A percentile compares a stretch with the other conserved stretches of the same genome.
phyloP scores from a whole-genome alignment of 805 yeast species.

The Clavispora vitiphila region DNA sequence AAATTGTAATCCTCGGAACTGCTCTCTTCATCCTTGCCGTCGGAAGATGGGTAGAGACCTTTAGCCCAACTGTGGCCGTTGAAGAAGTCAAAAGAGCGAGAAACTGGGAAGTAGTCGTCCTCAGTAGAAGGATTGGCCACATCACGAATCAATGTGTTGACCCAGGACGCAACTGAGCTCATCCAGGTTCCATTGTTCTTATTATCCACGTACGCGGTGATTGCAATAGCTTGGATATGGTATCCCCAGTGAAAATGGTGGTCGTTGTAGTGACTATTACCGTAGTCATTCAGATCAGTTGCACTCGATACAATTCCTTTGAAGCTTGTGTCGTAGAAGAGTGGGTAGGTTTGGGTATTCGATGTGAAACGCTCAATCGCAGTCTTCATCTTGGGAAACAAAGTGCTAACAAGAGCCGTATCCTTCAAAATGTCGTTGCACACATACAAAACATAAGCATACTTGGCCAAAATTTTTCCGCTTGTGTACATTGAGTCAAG shows the following conservation, averaged over 20 bases:
- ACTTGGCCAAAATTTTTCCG: conserved; percentile 54
- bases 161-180: conserved; percentile 45
- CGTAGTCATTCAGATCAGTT: conserved; percentile 41
- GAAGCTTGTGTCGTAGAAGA: conserved; percentile 51
- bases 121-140: conserved; percentile 55
- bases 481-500: conserved; percentile 42
- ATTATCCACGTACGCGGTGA: conserved; percentile 63
- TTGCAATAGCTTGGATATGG: conserved; percentile 77
- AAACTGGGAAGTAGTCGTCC: conserved; percentile 58
- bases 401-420: conserved; percentile 29
- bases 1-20: conserved; percentile 69
- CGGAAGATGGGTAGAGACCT: conserved; percentile 57
- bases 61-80: conserved; percentile 74
- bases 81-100: conserved; percentile 65
- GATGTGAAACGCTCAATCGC: conserved; percentile 39
- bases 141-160: conserved; percentile 59
- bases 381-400: conserved; percentile 32
- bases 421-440: conserved; percentile 45
- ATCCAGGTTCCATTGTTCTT: conserved; percentile 57
- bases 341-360: conserved; percentile 45
- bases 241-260: conserved; percentile 89
- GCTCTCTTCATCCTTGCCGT: conserved; percentile 70
- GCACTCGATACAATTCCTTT: conserved; percentile 55
- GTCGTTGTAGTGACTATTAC: conserved; percentile 75
- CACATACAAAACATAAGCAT: conserved; percentile 50